These are phyloP conservation scores for Magnaporthiopsis poae DNA, from an alignment of 2,329 filamentous ascomycete genomes.

Conservation along the genomic window DNA sequence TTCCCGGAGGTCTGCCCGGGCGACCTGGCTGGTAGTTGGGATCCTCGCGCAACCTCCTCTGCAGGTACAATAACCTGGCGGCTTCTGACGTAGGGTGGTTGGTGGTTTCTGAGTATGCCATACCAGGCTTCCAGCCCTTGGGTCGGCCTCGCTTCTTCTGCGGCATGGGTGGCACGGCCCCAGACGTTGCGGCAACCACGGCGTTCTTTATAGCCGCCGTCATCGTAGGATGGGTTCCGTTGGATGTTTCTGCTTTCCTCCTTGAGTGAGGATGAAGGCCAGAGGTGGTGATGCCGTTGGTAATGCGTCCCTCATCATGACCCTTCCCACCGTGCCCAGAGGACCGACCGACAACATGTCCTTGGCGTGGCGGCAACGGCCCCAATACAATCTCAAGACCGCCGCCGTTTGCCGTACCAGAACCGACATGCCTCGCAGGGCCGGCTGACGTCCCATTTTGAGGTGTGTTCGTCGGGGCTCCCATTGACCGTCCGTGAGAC, in stretches of 20 bases:
- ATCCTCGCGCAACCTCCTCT: background rate
- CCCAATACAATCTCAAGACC: background rate
- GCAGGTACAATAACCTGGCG: background rate
- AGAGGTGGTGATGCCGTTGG: background rate
- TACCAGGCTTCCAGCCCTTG: constrained; percentile 34
- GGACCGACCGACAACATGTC: background rate
- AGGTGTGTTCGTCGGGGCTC: no score
- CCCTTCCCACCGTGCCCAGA: background rate
- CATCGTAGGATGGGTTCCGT: background rate
- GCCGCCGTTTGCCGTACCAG: background rate
- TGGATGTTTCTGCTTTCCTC: background rate
- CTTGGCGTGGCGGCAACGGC: background rate
- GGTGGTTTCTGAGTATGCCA: constrained; percentile 19
- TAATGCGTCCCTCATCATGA: background rate
- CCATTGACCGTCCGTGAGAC: background rate
- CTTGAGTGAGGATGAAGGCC: background rate
- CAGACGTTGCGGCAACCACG: background rate
- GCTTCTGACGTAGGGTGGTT: constrained; percentile 8
- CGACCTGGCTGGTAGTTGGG: background rate
- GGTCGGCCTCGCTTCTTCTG: constrained; percentile 34
- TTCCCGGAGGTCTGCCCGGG: background rate
- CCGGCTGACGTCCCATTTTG: background rate
- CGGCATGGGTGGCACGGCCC: background rate
- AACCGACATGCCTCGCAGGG: background rate
- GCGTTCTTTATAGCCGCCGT: background rate